Evolutionary conservation across 2,329 filamentous ascomycete genomes (phyloP).

Genomic region (Sclerotinia spermophila): DNA sequence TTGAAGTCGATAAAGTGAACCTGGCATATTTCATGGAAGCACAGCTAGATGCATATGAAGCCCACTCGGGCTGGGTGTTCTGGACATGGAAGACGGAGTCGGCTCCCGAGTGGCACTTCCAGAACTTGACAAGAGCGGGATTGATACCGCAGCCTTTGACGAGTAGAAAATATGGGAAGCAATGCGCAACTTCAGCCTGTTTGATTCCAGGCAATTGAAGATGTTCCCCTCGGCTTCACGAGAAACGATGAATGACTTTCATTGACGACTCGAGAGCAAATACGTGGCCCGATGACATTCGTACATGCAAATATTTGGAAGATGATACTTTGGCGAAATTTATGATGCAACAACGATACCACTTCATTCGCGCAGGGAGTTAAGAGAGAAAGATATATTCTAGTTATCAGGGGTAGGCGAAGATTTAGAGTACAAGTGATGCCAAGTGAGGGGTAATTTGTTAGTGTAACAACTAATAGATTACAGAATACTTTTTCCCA

Average conservation of each 20-base stretch:
- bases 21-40: conserved; percentile 43
- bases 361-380: conserved; percentile 17
- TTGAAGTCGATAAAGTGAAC: conserved; percentile 39
- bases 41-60: conserved; percentile 44
- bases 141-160: conserved; percentile 41
- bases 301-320: neutral
- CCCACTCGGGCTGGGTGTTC: conserved; percentile 41
- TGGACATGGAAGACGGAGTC: conserved; percentile 44
- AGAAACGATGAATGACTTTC: neutral
- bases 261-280: neutral
- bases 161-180: conserved; percentile 29
- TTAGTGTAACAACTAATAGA: neutral
- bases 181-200: conserved; percentile 32
- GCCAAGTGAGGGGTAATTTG: neutral
- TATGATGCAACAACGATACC: conserved; percentile 17
- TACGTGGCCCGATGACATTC: neutral
- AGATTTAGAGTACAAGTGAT: neutral
- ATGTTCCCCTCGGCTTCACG: neutral
- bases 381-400: neutral
- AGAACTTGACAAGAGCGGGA: conserved; percentile 40
- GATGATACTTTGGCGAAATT: conserved; percentile 5
- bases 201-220: conserved; percentile 32
- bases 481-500: neutral
- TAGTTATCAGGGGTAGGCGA: neutral
- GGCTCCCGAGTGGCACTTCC: conserved; percentile 42